Evolutionary conservation across 139 green algal species (phyloP).

Genomic region (Coelastrella sp.): DNA sequence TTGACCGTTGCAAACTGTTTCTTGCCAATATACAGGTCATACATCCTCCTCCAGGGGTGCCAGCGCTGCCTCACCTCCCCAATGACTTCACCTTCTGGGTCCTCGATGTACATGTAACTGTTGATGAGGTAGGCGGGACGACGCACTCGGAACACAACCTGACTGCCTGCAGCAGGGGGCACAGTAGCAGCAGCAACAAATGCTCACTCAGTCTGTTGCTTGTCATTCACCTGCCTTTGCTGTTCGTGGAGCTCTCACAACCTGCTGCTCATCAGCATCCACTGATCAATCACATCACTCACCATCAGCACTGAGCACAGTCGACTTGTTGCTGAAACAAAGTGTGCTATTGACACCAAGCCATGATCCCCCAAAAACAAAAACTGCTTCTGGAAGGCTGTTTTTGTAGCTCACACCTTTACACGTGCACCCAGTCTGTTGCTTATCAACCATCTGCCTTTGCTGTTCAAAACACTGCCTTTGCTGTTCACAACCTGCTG

Average conservation of each 20-base stretch:
- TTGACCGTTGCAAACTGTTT: conserved; percentile 81
- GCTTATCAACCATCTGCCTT: too few relatives aligned
- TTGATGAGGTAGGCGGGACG: conserved; percentile 89
- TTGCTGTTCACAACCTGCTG: too few relatives aligned
- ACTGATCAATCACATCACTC: neutral
- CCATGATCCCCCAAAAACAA: too few relatives aligned
- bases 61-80: conserved; percentile 89
- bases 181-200: neutral
- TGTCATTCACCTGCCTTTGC: too few relatives aligned
- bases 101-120: conserved; percentile 67
- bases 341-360: too few relatives aligned
- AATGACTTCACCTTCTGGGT: conserved; percentile 57
- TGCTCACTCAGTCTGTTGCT: too few relatives aligned
- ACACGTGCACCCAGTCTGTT: too few relatives aligned
- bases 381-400: too few relatives aligned
- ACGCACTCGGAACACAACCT: conserved; percentile 83
- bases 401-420: too few relatives aligned
- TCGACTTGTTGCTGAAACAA: conserved; percentile 61
- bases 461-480: too few relatives aligned
- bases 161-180: conserved; percentile 50
- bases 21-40: conserved; percentile 86
- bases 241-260: too few relatives aligned
- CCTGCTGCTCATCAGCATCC: too few relatives aligned
- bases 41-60: conserved; percentile 83
- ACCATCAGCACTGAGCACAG: conserved; percentile 80